phyloP scores from a whole-genome alignment of 441 rosid species.

The Gossypium davidsonii region DNA sequence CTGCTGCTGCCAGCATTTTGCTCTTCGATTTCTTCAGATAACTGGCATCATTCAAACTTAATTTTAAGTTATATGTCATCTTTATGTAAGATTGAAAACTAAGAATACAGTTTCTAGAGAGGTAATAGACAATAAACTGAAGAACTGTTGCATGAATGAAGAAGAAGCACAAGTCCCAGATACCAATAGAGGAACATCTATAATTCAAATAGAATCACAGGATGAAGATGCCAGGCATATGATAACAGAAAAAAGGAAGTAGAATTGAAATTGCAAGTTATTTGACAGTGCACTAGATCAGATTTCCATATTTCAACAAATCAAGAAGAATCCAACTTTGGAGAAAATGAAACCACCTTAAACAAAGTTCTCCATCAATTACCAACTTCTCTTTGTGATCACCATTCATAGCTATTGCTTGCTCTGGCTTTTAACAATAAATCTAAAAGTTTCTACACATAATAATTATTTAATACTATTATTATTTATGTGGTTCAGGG shows the following conservation, averaged over 20 bases:
- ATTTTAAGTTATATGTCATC: not conserved
- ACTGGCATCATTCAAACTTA: constrained; percentile 23
- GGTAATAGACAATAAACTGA: not conserved
- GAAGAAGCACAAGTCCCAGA: not conserved
- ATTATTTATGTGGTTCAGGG: not conserved
- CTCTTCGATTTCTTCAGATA: constrained; percentile 32
- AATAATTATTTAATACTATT: not conserved
- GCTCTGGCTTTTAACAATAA: too few relatives aligned
- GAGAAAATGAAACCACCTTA: not conserved
- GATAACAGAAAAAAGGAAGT: not conserved
- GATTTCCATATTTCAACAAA: not conserved
- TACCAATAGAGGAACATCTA: constrained; percentile 1
- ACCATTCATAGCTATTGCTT: not conserved
- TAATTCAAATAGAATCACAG: not conserved
- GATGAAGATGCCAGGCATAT: not conserved
- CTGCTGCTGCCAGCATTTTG: constrained; percentile 27
- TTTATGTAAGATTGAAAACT: not conserved
- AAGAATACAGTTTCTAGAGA: constrained; percentile 4
- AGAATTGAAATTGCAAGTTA: not conserved
- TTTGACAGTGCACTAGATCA: not conserved
- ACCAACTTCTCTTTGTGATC: not conserved
- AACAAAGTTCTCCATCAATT: not conserved
- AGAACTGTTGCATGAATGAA: not conserved
- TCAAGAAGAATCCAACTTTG: not conserved
- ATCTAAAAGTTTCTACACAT: too few relatives aligned